Evolutionary conservation across 108 stramenopile genomes (phyloP), one percentile per base, ranked within the genome.

Genomic region (Nitzschia sp.): DNA sequence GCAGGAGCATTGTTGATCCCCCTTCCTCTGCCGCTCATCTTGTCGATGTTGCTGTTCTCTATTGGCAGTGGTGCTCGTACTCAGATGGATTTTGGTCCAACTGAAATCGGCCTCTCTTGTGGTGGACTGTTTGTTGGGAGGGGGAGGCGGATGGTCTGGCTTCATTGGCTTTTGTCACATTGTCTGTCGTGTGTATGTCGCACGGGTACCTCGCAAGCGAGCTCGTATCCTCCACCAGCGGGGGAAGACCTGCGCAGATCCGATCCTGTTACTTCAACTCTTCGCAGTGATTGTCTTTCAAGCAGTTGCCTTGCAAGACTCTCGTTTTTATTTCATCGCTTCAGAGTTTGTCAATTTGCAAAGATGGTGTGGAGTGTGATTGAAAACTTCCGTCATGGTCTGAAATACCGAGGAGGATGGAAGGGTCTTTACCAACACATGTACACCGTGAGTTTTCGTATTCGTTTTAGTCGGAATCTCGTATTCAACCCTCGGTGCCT

Each of bases 391-490:
- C 86, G 84, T 57, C 60, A 76, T 53, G 83, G 86, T 52, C 77
- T 92, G 12, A 86, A 90, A 69, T 89, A 88, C 65, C 72, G 93
- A 72, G 91, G 91, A 79, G 94, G 94, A 77, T 92, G 91, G 94
- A 80, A 79, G 50, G 88, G 90, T 17, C 84, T 95, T n/a, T 68
- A 89, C 22, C 80, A 95, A 63, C 89, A 91, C 83, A 92, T 92
- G 94, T 95, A 95, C 79, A 86, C 89, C 34, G 91, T 92, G 67
- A 81, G 90, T 77, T 25, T 26, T 50, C 55, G 25, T 37, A 57
- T 55, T 57, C 24, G 11, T 21, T 14, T 40, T 34, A 34, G 29
- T 34, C 22, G 25, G 55, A 56, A 5, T 50, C 48, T 54, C 8
- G 59, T 40, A 60, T 42, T 37, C 19, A n/a, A n/a, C 17, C 29